These are phyloP conservation scores for Cryomyces antarcticus DNA, from an alignment of 495 filamentous ascomycete genomes.

Conservation along the genomic window DNA sequence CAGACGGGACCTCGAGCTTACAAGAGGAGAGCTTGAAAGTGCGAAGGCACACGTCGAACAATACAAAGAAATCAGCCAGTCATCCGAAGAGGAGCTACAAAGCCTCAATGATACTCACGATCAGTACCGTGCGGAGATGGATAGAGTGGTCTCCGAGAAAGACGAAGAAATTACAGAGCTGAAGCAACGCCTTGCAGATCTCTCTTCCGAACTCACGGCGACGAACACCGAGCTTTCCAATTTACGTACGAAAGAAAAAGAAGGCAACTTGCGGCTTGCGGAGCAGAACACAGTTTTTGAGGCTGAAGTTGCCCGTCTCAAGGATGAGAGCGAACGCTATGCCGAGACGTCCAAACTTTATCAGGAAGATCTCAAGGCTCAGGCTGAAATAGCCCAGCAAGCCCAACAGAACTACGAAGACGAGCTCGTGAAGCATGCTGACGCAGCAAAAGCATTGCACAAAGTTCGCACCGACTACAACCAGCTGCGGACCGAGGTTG, in stretches of 20 bases:
- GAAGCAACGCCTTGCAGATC: constrained; percentile 60
- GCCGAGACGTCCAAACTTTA: constrained; percentile 56
- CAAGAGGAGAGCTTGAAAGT: constrained; percentile 54
- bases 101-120: constrained; percentile 63
- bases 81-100: constrained; percentile 71
- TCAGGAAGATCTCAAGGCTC: constrained; percentile 75
- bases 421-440: constrained; percentile 83
- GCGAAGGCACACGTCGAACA: constrained; percentile 62
- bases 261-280: constrained; percentile 47
- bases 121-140: constrained; percentile 69
- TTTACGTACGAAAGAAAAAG: constrained; percentile 56
- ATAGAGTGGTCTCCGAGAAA: constrained; percentile 49
- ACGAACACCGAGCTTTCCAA: constrained; percentile 61
- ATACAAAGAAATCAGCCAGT: constrained; percentile 74
- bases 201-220: constrained; percentile 55
- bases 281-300: constrained; percentile 62
- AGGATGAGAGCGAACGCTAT: constrained; percentile 68
- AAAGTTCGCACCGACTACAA: constrained; percentile 60
- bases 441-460: constrained; percentile 69
- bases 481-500: constrained; percentile 54
- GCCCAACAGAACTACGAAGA: constrained; percentile 90
- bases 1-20: constrained; percentile 58
- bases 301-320: constrained; percentile 57
- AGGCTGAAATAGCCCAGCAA: constrained; percentile 79
- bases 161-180: constrained; percentile 57